Evolutionary conservation across 257 asterid species (phyloP).

Genomic region (Linderniella brevidens): DNA sequence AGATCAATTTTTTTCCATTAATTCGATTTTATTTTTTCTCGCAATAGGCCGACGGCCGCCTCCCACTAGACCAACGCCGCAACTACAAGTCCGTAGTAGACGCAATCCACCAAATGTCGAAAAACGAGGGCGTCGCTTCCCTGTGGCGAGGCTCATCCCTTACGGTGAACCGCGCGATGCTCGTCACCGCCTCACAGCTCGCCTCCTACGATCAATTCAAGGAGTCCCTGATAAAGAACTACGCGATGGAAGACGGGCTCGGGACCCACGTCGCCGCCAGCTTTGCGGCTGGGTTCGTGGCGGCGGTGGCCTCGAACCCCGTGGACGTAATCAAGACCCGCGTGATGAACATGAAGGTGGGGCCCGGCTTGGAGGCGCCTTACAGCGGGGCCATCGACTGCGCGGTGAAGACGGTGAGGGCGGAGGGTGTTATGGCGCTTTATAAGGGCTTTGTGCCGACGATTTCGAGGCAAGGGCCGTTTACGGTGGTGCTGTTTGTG

Average conservation of each 20-base stretch:
- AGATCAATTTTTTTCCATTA: too few species aligned
- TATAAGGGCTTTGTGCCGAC: conserved; percentile 6
- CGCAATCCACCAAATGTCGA: conserved; percentile 2
- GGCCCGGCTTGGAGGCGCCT: conserved; percentile 3
- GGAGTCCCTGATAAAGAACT: neutral
- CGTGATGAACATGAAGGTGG: conserved; percentile 8
- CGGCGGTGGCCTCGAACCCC: conserved; percentile 7
- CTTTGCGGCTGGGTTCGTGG: conserved; percentile 8
- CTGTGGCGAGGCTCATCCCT: conserved; percentile 4
- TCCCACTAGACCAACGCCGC: conserved; percentile 4
- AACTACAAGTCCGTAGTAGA: conserved; percentile 4
- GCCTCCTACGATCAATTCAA: conserved; percentile 7
- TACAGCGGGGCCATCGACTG: conserved; percentile 4
- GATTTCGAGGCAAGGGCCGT: conserved; percentile 5
- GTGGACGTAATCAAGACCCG: conserved; percentile 5
- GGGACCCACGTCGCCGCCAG: conserved; percentile 8
- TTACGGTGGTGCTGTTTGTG: conserved; percentile 6
- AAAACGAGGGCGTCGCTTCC: conserved; percentile 1
- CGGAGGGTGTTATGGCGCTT: conserved; percentile 1
- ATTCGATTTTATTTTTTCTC: too few species aligned
- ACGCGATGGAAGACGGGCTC: conserved; percentile 4
- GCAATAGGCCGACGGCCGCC: conserved; percentile 6
- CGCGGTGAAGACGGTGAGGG: conserved; percentile 3
- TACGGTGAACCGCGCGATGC: conserved; percentile 7
- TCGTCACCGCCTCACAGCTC: conserved; percentile 6